Conservation (phyloP, 306 rosid species). For the Glycine latifolia region DNA sequence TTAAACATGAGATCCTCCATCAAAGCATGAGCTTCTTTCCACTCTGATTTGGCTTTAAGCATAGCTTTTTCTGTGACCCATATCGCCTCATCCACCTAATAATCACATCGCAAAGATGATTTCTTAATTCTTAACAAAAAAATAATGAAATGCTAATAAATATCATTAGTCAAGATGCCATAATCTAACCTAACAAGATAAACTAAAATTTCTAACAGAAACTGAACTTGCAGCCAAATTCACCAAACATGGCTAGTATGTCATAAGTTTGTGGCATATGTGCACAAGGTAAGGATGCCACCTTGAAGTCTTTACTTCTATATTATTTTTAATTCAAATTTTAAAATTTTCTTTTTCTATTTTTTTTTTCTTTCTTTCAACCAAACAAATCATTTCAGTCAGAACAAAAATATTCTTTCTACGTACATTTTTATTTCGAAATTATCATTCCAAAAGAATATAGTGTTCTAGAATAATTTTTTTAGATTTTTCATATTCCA, state of each 20-base stretch:
- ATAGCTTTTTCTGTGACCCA: constrained; percentile 82
- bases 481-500: too few species aligned
- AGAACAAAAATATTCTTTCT: too few species aligned
- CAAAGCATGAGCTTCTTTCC: constrained; percentile 74
- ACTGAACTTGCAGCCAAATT: constrained; percentile 89
- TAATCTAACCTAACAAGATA: constrained; percentile 58
- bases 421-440: too few species aligned
- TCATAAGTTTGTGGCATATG: constrained; percentile 70
- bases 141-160: constrained; percentile 1
- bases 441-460: too few species aligned
- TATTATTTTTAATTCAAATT: too few species aligned
- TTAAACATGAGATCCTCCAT: constrained; percentile 71
- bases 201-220: constrained; percentile 51
- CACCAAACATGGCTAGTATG: constrained; percentile 76
- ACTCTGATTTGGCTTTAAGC: constrained; percentile 64
- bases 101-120: constrained; percentile 33
- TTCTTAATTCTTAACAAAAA: background rate
- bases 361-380: too few species aligned
- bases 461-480: too few species aligned
- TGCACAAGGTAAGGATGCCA: constrained; percentile 83
- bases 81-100: constrained; percentile 81
- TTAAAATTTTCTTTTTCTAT: too few species aligned
- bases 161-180: constrained; percentile 35
- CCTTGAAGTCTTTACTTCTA: constrained; percentile 53
- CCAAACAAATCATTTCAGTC: too few species aligned